phyloP scores from a whole-genome alignment of 2,329 filamentous ascomycete genomes.

The Scolecobasidium constrictum region DNA sequence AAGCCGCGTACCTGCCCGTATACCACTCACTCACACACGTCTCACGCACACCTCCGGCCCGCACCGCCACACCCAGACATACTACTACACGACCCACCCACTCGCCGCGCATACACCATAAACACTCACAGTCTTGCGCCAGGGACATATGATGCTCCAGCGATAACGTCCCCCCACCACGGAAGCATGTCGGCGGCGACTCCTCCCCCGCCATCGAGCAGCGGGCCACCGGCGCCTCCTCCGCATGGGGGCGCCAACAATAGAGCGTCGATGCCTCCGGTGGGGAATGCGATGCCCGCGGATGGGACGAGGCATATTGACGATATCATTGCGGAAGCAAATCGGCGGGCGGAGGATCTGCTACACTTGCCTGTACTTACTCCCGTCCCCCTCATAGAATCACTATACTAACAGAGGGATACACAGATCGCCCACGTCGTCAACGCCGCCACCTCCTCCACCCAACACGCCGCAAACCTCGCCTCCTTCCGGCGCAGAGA shows the following conservation, averaged over 20 bases:
- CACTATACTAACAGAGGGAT: slow-evolving; percentile 7
- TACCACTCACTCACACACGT: too few relatives aligned
- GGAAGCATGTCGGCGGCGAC: slow-evolving; percentile 8
- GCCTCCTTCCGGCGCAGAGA: slow-evolving; percentile 57
- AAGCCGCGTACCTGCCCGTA: too few relatives aligned
- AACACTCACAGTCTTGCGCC: too few relatives aligned
- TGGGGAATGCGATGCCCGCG: slow-evolving; percentile 17
- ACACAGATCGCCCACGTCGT: slow-evolving; percentile 31
- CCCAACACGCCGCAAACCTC: slow-evolving; percentile 44
- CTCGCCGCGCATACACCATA: too few relatives aligned
- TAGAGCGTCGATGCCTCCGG: slow-evolving; percentile 11
- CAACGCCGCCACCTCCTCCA: slow-evolving; percentile 27
- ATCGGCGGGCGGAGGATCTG: slow-evolving; percentile 13
- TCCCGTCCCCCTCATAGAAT: slow-evolving; percentile 11
- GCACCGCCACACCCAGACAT: too few relatives aligned
- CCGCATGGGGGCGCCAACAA: slow-evolving; percentile 5
- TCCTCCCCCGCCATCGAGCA: not conserved
- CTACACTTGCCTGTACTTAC: slow-evolving; percentile 18
- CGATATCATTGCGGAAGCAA: slow-evolving; percentile 30
- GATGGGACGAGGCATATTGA: slow-evolving; percentile 24
- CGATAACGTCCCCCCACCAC: too few relatives aligned
- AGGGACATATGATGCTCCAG: too few relatives aligned
- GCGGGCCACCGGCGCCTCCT: not conserved
- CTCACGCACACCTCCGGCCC: too few relatives aligned
- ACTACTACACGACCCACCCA: too few relatives aligned